These are phyloP conservation scores for Rutstroemia sp. DNA, from an alignment of 2,329 filamentous ascomycete genomes.

Conservation along the genomic window DNA sequence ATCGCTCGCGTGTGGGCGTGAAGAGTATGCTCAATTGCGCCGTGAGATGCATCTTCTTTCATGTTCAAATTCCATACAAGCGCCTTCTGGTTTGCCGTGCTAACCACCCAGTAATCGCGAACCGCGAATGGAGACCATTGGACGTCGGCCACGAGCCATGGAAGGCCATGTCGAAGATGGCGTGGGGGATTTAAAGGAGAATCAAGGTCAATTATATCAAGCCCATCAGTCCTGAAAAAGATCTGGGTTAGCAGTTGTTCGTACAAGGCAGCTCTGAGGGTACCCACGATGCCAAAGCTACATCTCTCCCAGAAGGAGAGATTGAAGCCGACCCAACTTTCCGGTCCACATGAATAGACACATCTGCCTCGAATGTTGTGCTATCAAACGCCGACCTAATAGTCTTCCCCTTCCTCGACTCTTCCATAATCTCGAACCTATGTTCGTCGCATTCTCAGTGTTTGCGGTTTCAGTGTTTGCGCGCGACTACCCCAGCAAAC, in stretches of 20 bases:
- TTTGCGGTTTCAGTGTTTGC: neutral
- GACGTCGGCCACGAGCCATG: conserved; percentile 94
- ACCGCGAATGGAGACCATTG: conserved; percentile 93
- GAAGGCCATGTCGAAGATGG: conserved; percentile 74
- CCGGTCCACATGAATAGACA: conserved; percentile 70
- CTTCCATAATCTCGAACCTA: conserved; percentile 24
- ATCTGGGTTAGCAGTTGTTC: neutral
- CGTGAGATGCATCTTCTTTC: conserved; percentile 55
- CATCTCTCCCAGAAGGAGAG: conserved; percentile 82
- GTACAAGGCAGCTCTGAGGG: neutral
- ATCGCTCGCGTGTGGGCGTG: conserved; percentile 83
- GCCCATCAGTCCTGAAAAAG: conserved; percentile 56
- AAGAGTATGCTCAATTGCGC: conserved; percentile 77
- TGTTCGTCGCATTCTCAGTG: conserved; percentile 13
- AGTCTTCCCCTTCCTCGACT: conserved; percentile 46
- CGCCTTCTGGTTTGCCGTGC: conserved; percentile 89
- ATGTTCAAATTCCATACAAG: conserved; percentile 88
- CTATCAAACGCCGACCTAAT: conserved; percentile 72
- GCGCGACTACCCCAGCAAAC: too few species aligned
- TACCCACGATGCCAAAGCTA: conserved; percentile 70
- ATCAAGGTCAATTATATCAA: conserved; percentile 88
- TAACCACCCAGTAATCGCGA: conserved; percentile 88
- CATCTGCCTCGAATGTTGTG: conserved; percentile 78
- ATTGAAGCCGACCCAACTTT: conserved; percentile 83
- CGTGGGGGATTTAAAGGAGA: conserved; percentile 81